Base-by-base conservation (phyloP, 2,329 filamentous ascomycete genomes). In the Capronia epimyces region DNA sequence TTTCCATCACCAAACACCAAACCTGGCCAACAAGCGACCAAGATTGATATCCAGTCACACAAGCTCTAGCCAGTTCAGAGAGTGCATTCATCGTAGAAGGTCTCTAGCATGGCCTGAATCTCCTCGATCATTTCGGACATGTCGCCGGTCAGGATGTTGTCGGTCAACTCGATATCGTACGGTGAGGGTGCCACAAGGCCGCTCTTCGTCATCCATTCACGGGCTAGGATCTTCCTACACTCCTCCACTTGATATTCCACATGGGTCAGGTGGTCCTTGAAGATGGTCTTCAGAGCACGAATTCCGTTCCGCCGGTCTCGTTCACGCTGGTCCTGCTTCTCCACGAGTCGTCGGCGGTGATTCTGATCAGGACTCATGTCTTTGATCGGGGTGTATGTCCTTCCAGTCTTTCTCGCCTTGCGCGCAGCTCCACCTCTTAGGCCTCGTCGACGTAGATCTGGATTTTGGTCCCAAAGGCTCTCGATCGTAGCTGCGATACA, bases 361-460 rank as follows among this genome's bases (percentile, higher is more conserved):
- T 43, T 22, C 3, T 43, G n/a, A 12, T 40, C 18, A 4, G 22
- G 12, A 15, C 34, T 21, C n/a, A 49, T 27, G 13, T 47, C 18
- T 2, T 29, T 18, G 34, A 51, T 34, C 9, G 20, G 47, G 1
- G 50, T 40, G 29, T 50, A 53, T 4, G 21, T 41, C 18, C 45
- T 41, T 20, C 13, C 37, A 16, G 37, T 44, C 6, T 29, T 36
- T 9, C 40, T 34, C 22, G 48, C 43, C 36, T 44, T 49, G 29
- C 54, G 54, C 12, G 54, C 54, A 10, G 27, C 44, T 25, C 54
- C 54, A 16, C 54, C 50, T 13, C 24, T 25, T 7, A 56, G 44
- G 12, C 54, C 54, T n/a, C 50, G 43, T 36, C 24, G 50, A 25
- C 53, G 49, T 32, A 52, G 13, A 31, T 52, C 43, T 6, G 25